phyloP scores from a whole-genome alignment of 192 early-diverging fungal species.

The Backusella macrospora region DNA sequence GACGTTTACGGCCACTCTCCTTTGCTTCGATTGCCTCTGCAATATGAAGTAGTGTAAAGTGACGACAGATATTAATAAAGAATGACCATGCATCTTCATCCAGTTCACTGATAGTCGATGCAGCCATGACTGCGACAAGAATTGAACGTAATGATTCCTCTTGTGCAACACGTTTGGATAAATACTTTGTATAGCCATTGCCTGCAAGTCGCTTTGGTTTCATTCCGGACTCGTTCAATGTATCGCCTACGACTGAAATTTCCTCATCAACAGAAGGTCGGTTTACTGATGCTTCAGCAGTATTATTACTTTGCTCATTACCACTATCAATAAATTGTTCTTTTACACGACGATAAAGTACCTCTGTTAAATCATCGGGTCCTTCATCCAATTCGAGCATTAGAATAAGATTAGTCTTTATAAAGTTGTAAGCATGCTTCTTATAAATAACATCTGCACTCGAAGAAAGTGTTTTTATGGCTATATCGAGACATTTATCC shows the following conservation, averaged over 20 bases:
- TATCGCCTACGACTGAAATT: constrained; percentile 38
- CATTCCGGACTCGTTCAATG: constrained; percentile 24
- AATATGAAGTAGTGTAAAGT: constrained; percentile 77
- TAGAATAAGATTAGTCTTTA: constrained; percentile 65
- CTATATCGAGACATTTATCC: constrained; percentile 58
- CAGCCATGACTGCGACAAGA: constrained; percentile 65
- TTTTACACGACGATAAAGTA: constrained; percentile 44
- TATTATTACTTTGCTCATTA: not conserved
- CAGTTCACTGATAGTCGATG: constrained; percentile 59
- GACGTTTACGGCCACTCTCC: constrained; percentile 41
- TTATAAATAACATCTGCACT: constrained; percentile 53
- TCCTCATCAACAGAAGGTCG: constrained; percentile 47
- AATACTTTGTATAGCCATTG: constrained; percentile 32
- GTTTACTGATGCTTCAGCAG: not conserved
- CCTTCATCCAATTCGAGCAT: constrained; percentile 68
- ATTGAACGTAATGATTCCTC: constrained; percentile 67
- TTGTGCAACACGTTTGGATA: constrained; percentile 58
- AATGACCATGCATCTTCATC: constrained; percentile 64
- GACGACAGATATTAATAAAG: constrained; percentile 65
- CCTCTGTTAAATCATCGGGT: constrained; percentile 44
- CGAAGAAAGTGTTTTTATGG: constrained; percentile 58
- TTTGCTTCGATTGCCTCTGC: constrained; percentile 65
- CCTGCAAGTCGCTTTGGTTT: constrained; percentile 37
- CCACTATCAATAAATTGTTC: constrained; percentile 22
- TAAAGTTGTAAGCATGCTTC: constrained; percentile 67